Percentiles rank a stretch among this genome's conserved stretches.
Evolutionary conservation across 371 early-diverging fungal genomes (phyloP).

Genomic region (Chytridium lagenaria): DNA sequence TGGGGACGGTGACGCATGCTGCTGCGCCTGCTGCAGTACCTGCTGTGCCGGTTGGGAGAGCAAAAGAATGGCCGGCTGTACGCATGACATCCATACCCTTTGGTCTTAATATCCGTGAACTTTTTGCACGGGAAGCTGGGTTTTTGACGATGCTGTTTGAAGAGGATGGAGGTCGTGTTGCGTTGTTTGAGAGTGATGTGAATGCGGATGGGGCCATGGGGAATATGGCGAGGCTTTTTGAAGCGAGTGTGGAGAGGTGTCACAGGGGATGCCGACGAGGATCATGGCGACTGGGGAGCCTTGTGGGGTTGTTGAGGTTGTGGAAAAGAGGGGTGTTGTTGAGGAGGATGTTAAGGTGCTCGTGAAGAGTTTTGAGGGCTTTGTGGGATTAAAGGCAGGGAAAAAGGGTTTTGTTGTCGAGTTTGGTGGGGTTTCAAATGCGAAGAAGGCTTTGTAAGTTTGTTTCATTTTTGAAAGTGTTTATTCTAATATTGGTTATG

Average conservation of each 20-base stretch:
- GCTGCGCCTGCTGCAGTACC: no score
- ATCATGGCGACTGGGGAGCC: background rate
- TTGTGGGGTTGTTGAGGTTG: background rate
- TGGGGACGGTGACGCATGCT: no score
- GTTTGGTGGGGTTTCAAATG: background rate
- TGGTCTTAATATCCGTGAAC: slow-evolving; percentile 7
- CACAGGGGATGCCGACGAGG: background rate
- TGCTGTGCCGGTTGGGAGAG: no score
- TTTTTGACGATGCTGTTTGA: slow-evolving; percentile 19
- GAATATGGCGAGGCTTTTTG: slow-evolving; percentile 2
- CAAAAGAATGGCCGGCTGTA: slow-evolving; percentile 24
- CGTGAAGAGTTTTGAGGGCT: slow-evolving; percentile 13
- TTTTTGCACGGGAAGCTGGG: slow-evolving; percentile 21
- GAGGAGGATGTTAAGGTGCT: slow-evolving; percentile 6
- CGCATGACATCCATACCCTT: background rate
- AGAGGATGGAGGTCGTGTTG: slow-evolving; percentile 11
- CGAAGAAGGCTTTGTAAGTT: slow-evolving; percentile 27
- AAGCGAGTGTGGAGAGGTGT: background rate
- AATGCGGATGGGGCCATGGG: background rate
- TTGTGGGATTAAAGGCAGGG: background rate
- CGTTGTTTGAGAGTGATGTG: slow-evolving; percentile 18
- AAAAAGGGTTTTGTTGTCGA: background rate
- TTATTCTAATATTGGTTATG: background rate
- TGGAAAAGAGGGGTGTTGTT: background rate
- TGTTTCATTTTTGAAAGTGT: background rate